Evolutionary conservation across 1,284 basidiomycete genomes (phyloP).

Genomic region (Microbotryomycetes sp.): DNA sequence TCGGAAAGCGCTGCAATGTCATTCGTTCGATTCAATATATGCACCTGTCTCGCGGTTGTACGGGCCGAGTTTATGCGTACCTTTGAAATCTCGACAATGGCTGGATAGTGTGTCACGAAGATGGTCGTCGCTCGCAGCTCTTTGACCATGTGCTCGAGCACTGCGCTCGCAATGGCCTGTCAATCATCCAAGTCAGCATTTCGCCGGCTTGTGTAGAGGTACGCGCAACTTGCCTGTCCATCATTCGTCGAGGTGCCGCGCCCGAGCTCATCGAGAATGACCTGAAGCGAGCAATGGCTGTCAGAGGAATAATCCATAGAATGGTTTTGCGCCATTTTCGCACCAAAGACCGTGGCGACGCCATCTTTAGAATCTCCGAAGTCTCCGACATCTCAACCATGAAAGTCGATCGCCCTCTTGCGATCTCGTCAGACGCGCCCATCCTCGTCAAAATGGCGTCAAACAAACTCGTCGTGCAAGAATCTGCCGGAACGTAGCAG

Average conservation of each 20-base stretch:
- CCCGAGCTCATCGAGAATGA: conserved; percentile 65
- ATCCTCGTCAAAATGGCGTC: conserved; percentile 58
- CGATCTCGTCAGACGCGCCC: conserved; percentile 72
- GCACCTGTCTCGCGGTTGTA: too few relatives aligned
- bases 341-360: conserved; percentile 32
- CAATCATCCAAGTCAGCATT: too few relatives aligned
- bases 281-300: conserved; percentile 54
- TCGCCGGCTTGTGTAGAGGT: too few relatives aligned
- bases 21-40: too few relatives aligned
- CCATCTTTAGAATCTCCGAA: conserved; percentile 63
- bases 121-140: conserved; percentile 64
- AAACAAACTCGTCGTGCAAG: conserved; percentile 63
- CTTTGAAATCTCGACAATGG: conserved; percentile 16
- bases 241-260: conserved; percentile 78
- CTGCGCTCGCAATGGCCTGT: conserved; percentile 69
- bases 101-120: conserved; percentile 91
- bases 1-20: conserved; percentile 20
- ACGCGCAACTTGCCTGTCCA: conserved; percentile 50
- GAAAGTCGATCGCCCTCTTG: conserved; percentile 68
- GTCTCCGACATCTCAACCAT: conserved; percentile 82
- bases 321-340: not conserved
- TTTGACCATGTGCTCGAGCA: conserved; percentile 62
- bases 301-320: too few relatives aligned
- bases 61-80: too few relatives aligned
- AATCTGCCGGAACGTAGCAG: conserved; percentile 56